These are phyloP conservation scores for Venturiaceae sp. DNA, from an alignment of 2,329 filamentous ascomycete species.

Conservation along the genomic window DNA sequence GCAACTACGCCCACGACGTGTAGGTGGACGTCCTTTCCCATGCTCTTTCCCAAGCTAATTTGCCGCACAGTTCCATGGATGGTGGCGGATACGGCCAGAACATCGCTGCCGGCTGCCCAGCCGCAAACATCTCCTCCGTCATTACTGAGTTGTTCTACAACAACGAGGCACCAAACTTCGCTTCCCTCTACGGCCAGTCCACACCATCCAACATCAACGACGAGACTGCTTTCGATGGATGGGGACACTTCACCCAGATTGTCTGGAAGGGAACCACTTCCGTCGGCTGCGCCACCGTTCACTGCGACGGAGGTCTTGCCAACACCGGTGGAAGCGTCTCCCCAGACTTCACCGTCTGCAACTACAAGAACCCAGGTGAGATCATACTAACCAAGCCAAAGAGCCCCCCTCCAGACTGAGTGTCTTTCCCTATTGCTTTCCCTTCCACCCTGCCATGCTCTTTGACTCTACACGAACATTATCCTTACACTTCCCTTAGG, in stretches of 20 bases:
- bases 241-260: slow-evolving; percentile 70
- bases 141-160: slow-evolving; percentile 88
- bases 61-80: slow-evolving; percentile 38
- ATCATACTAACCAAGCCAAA: slow-evolving; percentile 9
- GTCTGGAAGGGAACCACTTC: slow-evolving; percentile 55
- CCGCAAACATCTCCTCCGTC: slow-evolving; percentile 52
- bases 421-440: too few species aligned
- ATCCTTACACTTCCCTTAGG: slow-evolving; percentile 26
- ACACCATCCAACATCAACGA: slow-evolving; percentile 48
- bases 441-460: not conserved
- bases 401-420: not conserved
- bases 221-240: slow-evolving; percentile 43
- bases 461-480: not conserved
- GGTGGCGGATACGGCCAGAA: slow-evolving; percentile 79
- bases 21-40: slow-evolving; percentile 35
- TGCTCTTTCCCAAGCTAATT: slow-evolving; percentile 8
- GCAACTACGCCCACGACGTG: slow-evolving; percentile 68
- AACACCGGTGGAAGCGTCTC: slow-evolving; percentile 30
- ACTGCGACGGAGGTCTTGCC: slow-evolving; percentile 40
- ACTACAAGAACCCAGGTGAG: slow-evolving; percentile 69
- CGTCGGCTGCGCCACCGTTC: slow-evolving; percentile 53
- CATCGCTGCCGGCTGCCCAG: slow-evolving; percentile 59
- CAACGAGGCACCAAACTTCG: slow-evolving; percentile 54
- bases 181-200: slow-evolving; percentile 47
- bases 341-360: slow-evolving; percentile 77